These are phyloP conservation scores for Botrytis fragariae DNA, from an alignment of 2,329 filamentous ascomycete genomes.

Conservation along the genomic window DNA sequence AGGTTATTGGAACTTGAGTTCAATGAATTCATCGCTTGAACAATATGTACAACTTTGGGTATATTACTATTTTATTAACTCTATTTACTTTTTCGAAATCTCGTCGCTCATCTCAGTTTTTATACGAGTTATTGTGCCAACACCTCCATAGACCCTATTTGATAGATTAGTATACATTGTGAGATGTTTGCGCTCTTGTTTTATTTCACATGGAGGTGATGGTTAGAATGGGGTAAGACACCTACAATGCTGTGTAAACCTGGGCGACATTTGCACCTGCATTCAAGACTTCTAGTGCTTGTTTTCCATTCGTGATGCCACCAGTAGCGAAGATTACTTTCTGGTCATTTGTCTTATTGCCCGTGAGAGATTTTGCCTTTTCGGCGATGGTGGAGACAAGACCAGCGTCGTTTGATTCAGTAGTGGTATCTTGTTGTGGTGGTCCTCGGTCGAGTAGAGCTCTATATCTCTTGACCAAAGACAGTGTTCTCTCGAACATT, in stretches of 20 bases:
- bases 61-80: slow-evolving; percentile 13
- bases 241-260: slow-evolving; percentile 73
- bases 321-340: slow-evolving; percentile 94
- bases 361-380: slow-evolving; percentile 33
- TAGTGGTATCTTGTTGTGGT: slow-evolving; percentile 25
- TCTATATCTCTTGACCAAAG: slow-evolving; percentile 77
- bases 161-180: slow-evolving; percentile 17
- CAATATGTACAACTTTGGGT: not conserved
- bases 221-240: not conserved
- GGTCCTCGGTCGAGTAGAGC: slow-evolving; percentile 58
- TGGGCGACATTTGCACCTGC: slow-evolving; percentile 89
- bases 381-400: slow-evolving; percentile 40
- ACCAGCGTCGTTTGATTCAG: slow-evolving; percentile 33
- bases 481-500: slow-evolving; percentile 77
- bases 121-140: slow-evolving; percentile 62
- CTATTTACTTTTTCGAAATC: slow-evolving; percentile 43
- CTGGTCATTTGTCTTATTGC: slow-evolving; percentile 15
- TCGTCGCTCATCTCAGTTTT: slow-evolving; percentile 58
- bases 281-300: slow-evolving; percentile 78
- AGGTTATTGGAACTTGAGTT: not conserved
- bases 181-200: not conserved
- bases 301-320: slow-evolving; percentile 83
- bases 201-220: not conserved
- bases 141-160: slow-evolving; percentile 53
- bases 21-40: not conserved